phyloP scores from a whole-genome alignment of 441 rosid genomes.

The Aleurites moluccanus region DNA sequence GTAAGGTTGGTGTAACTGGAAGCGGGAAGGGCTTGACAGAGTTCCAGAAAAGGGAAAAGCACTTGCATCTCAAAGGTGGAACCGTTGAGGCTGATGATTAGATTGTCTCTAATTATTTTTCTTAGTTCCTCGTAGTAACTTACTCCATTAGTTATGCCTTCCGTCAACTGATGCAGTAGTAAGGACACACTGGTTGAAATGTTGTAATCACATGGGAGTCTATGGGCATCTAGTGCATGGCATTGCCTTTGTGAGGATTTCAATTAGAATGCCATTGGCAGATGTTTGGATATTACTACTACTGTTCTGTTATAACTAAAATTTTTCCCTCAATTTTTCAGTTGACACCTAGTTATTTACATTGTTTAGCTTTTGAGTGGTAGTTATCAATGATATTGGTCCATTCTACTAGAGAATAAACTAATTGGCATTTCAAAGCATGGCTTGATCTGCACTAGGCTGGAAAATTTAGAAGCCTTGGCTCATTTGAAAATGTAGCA shows the following conservation, averaged over 20 bases:
- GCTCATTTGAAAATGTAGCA: no score
- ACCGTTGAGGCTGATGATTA: slow-evolving; percentile 64
- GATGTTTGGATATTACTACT: background rate
- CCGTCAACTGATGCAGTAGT: background rate
- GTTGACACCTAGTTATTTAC: no score
- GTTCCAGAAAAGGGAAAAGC: slow-evolving; percentile 95
- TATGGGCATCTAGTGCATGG: background rate
- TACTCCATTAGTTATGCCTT: background rate
- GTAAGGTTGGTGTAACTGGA: slow-evolving; percentile 97
- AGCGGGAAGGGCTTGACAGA: slow-evolving; percentile 98
- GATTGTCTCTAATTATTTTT: background rate
- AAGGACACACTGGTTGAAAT: background rate
- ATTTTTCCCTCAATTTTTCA: background rate
- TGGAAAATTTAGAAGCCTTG: no score
- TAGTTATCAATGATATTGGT: no score
- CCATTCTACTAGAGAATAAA: no score
- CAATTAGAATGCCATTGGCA: background rate
- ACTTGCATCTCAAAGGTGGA: slow-evolving; percentile 93
- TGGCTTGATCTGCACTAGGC: no score
- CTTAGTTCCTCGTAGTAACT: background rate
- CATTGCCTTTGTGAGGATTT: background rate
- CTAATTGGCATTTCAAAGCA: no score
- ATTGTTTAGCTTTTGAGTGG: no score
- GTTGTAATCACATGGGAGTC: slow-evolving; percentile 6
- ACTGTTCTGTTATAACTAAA: background rate